Percentiles rank a stretch among this genome's conserved stretches.
These are phyloP conservation scores for Chrysanthemum makinoi DNA, from an alignment of 129 eudicot genomes.

Conservation along the genomic window DNA sequence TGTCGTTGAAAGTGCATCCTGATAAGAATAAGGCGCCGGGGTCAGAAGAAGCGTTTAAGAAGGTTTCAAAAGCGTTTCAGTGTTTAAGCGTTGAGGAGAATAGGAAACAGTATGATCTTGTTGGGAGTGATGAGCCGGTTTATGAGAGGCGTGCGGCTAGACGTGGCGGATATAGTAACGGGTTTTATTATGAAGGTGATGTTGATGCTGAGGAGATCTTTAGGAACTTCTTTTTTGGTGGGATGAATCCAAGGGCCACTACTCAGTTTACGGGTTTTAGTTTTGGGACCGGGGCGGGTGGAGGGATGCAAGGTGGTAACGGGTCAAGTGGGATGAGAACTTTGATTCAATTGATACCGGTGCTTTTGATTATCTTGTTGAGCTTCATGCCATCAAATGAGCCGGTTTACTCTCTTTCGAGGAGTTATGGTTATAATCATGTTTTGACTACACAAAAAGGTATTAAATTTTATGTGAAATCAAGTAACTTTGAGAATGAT, in stretches of 20 bases:
- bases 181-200: slow-evolving; percentile 62
- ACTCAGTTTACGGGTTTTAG: slow-evolving; percentile 67
- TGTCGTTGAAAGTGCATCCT: slow-evolving; percentile 77
- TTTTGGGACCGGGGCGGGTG: slow-evolving; percentile 61
- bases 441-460: slow-evolving; percentile 57
- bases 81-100: slow-evolving; percentile 68
- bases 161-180: slow-evolving; percentile 38
- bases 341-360: slow-evolving; percentile 62
- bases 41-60: slow-evolving; percentile 78
- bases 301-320: slow-evolving; percentile 46
- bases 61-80: slow-evolving; percentile 72
- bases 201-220: slow-evolving; percentile 82
- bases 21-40: slow-evolving; percentile 80
- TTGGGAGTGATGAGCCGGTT: slow-evolving; percentile 62
- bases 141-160: slow-evolving; percentile 50
- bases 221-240: slow-evolving; percentile 81
- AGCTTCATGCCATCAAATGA: slow-evolving; percentile 61
- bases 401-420: slow-evolving; percentile 56
- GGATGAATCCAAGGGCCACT: slow-evolving; percentile 59
- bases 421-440: slow-evolving; percentile 42
- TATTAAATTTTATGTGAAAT: slow-evolving; percentile 55
- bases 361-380: slow-evolving; percentile 55
- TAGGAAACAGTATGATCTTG: slow-evolving; percentile 53
- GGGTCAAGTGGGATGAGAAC: slow-evolving; percentile 49
- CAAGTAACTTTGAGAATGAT: slow-evolving; percentile 52